Conservation (phyloP, 164 flowering plant genomes). For the Umbilicus rupestris region DNA sequence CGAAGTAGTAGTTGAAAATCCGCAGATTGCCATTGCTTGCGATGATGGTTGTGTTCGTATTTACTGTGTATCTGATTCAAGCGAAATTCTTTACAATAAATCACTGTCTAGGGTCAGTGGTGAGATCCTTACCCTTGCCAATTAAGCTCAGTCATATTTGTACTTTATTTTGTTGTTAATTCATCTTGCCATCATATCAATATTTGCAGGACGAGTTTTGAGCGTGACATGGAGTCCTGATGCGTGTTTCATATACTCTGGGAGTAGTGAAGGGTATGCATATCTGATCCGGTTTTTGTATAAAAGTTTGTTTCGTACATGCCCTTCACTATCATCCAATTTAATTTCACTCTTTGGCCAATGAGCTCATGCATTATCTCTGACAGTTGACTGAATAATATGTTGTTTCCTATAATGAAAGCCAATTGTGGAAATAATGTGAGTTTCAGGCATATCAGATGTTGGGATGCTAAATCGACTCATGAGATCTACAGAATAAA, state of each 20-base stretch:
- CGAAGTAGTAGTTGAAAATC: conserved; percentile 23
- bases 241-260: conserved; percentile 60
- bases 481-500: conserved; percentile 82
- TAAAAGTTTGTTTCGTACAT: neutral
- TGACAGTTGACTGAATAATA: neutral
- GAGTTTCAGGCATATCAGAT: conserved; percentile 58
- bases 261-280: conserved; percentile 94
- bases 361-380: neutral
- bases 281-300: neutral
- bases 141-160: neutral
- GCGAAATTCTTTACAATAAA: conserved; percentile 41
- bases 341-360: neutral
- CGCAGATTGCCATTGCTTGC: conserved; percentile 60
- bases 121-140: conserved; percentile 37
- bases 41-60: conserved; percentile 91
- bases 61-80: conserved; percentile 38
- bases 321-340: too few relatives aligned
- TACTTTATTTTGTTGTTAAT: neutral
- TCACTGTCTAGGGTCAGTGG: conserved; percentile 90
- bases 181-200: neutral
- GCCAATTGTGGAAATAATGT: neutral
- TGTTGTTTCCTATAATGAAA: neutral
- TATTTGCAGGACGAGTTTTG: conserved; percentile 54
- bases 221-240: conserved; percentile 87
- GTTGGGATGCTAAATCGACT: conserved; percentile 66